Evolutionary conservation across 345 rosid genomes (phyloP), one percentile per base, ranked within the genome.

Genomic region (Pistacia integerrima): DNA sequence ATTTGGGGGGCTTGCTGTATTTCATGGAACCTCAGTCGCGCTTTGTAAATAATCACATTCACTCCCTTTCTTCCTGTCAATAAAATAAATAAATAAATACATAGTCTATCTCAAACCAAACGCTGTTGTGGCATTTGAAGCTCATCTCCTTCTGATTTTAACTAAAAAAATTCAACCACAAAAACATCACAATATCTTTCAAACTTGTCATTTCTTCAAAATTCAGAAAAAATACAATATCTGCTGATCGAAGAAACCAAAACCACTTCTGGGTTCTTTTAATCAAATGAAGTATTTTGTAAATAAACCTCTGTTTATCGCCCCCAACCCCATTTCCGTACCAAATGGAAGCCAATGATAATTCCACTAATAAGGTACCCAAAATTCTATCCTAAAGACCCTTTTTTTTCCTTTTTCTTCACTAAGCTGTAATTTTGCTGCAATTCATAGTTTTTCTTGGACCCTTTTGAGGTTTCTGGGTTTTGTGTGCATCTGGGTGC

Each of bases 271-370:
- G 74, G 46, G 57, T 22, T 62, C 48, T 60, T 17, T 51, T 56
- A 25, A 4, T 62, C 63, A 64, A 82, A 85, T 80, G 82, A 80
- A 75, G 80, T 78, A 74, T 72, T 69, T 67, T 72, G 74, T 67
- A 57, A 79, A 75, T 59, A 58, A 79, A 67, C 70, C 54, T 79
- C 74, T 13, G 62, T 61, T 59, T 5, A 54, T 54, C 66, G 56
- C 38, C 65, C 11, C 83, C 73, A 57, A 68, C 66, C 69, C 70
- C 68, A 73, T 78, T 65, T 61, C 70, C 57, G 0, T 68, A 46
- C 74, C 82, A n/a, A 57, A 86, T 88, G 91, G 91, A 88, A 84
- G 82, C 77, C 81, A 57, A 84, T 75, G 78, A 74, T 64, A 74
- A 78, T 59, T 74, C 79, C 74, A 46, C 74, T 18, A 82, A 77